Conservation (phyloP, 768 basidiomycete genomes). For the Mycena chlorophos region DNA sequence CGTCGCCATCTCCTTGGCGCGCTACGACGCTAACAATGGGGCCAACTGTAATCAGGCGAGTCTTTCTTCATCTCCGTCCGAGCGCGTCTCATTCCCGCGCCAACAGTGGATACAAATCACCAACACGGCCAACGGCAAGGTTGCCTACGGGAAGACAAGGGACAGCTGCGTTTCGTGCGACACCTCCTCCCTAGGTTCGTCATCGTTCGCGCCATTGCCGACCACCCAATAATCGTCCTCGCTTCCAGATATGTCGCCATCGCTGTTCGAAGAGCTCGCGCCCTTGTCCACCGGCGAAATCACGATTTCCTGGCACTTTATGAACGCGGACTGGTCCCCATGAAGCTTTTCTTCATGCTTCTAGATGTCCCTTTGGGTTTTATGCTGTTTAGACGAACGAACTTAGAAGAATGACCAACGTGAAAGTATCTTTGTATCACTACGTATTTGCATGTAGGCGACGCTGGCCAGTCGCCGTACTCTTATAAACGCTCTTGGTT, state of each 20-base stretch:
- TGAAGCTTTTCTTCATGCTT: constrained; percentile 19
- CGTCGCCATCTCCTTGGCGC: constrained; percentile 57
- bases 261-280: constrained; percentile 56
- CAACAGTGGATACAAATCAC: constrained; percentile 55
- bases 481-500: neutral
- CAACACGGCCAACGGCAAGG: constrained; percentile 55
- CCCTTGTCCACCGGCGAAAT: constrained; percentile 50
- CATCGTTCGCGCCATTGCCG: neutral
- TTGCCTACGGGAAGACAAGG: constrained; percentile 47
- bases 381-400: constrained; percentile 13
- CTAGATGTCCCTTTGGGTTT: constrained; percentile 1
- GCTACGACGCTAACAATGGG: constrained; percentile 53
- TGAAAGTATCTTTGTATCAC: constrained; percentile 18
- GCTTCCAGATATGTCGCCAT: constrained; percentile 62
- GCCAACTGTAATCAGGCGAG: constrained; percentile 62
- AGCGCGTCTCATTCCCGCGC: neutral
- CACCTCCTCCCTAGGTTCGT: constrained; percentile 56
- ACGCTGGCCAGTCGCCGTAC: neutral
- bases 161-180: constrained; percentile 64
- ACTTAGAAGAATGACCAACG: constrained; percentile 8
- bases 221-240: constrained; percentile 1
- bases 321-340: constrained; percentile 45
- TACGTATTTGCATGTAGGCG: constrained; percentile 5
- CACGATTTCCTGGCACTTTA: constrained; percentile 61
- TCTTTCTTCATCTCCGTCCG: neutral